Evolutionary conservation across 306 rosid species (phyloP).

Genomic region (Ammopiptanthus mongolicus): DNA sequence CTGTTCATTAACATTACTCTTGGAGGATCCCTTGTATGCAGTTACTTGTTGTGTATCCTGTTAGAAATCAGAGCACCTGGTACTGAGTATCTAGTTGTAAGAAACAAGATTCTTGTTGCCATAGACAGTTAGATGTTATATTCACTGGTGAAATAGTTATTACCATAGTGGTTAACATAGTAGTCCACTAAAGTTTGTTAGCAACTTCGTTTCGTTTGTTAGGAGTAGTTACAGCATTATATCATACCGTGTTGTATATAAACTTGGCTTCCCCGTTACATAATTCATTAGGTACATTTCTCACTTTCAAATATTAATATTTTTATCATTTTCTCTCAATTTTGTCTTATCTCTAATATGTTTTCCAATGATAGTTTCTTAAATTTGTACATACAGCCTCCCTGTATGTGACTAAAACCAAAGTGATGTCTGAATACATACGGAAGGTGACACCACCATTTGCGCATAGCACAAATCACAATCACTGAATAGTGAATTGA

Average conservation of each 20-base stretch:
- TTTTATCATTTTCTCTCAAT: neutral
- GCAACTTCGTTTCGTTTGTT: neutral
- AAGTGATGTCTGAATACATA: neutral
- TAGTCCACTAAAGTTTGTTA: neutral
- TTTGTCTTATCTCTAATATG: too few species aligned
- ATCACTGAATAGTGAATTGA: neutral
- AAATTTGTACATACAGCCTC: neutral
- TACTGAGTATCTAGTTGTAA: neutral
- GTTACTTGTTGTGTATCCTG: neutral
- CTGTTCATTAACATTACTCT: neutral
- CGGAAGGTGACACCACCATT: neutral
- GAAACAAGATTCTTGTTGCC: neutral
- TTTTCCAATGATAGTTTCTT: neutral
- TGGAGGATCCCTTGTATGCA: neutral
- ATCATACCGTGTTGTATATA: too few species aligned
- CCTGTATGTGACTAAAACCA: neutral
- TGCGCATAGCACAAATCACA: neutral
- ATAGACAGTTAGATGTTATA: neutral
- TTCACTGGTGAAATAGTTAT: neutral
- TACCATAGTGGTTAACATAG: neutral
- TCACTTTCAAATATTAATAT: neutral
- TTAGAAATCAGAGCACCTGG: neutral
- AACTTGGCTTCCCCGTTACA: neutral
- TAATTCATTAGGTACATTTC: neutral
- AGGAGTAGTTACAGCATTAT: neutral